Evolutionary conservation across 495 filamentous ascomycete species (phyloP).

Genomic region (Lophiotrema nucula): DNA sequence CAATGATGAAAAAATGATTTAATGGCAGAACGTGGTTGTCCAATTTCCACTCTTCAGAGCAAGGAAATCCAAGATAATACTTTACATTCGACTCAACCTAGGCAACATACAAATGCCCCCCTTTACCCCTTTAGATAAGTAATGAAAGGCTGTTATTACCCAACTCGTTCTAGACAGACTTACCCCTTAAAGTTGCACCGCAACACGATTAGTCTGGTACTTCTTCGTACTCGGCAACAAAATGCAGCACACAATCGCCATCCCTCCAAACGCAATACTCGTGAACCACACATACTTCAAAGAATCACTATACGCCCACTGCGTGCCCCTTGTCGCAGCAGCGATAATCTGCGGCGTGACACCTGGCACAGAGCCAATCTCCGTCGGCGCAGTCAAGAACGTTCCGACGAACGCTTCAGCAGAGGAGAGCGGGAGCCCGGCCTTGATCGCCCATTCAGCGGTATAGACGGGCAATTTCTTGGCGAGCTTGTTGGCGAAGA

Average conservation of each 20-base stretch:
- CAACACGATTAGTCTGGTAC: conserved; percentile 33
- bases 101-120: no score
- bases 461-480: conserved; percentile 29
- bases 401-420: conserved; percentile 32
- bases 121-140: no score
- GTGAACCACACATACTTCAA: conserved; percentile 38
- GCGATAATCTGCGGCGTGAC: conserved; percentile 29
- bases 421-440: conserved; percentile 30
- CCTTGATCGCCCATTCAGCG: conserved; percentile 28
- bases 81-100: no score
- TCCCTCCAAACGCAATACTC: conserved; percentile 31
- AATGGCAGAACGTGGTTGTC: no score
- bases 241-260: conserved; percentile 25
- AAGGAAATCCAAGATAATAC: no score
- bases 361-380: conserved; percentile 23
- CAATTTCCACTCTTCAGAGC: no score
- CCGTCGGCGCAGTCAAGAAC: conserved; percentile 28
- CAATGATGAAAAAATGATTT: no score
- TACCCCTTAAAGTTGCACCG: conserved; percentile 18
- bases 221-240: conserved; percentile 29
- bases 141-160: no score
- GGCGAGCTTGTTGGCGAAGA: conserved; percentile 65
- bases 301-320: conserved; percentile 36
- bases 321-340: conserved; percentile 25
- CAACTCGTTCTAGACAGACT: not conserved